Percentiles rank a stretch among this genome's conserved stretches.
Evolutionary conservation across 2,329 filamentous ascomycete genomes (phyloP).

Genomic region (Neonectria faginata): DNA sequence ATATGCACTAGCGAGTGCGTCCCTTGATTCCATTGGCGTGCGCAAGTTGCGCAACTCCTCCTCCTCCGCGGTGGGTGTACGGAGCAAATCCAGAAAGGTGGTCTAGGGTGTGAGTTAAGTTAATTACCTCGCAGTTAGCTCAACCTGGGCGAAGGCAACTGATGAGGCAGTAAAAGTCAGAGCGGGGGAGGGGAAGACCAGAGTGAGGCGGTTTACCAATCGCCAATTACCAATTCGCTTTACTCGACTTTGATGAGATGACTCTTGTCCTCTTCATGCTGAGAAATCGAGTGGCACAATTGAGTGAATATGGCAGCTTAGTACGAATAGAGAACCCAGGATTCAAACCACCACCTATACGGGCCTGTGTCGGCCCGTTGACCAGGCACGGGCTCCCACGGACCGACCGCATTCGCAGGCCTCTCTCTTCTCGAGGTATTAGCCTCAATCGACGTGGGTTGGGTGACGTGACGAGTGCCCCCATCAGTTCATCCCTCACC

Average conservation of each 20-base stretch:
- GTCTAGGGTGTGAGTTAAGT: background rate
- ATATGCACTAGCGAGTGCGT: conserved; percentile 13
- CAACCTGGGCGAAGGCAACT: conserved; percentile 10
- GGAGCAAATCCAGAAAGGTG: conserved; percentile 2
- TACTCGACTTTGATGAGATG: conserved; percentile 13
- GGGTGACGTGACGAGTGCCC: conserved; percentile 4
- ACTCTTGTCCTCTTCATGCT: conserved; percentile 21
- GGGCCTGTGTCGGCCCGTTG: conserved; percentile 41
- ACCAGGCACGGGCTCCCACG: conserved; percentile 40
- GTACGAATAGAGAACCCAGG: conserved; percentile 2
- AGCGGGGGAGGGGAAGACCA: background rate
- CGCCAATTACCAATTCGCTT: conserved; percentile 1
- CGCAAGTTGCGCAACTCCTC: conserved; percentile 1
- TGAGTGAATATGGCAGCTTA: background rate
- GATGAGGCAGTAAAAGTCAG: conserved; percentile 2
- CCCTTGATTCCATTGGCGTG: conserved; percentile 1
- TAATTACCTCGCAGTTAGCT: conserved; percentile 4
- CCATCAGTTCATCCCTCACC: conserved; percentile 29
- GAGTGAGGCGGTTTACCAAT: conserved; percentile 16
- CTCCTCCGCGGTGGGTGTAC: conserved; percentile 18
- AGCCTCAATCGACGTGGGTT: background rate
- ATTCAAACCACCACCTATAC: conserved; percentile 26
- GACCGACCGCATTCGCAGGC: conserved; percentile 42
- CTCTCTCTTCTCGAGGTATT: background rate
- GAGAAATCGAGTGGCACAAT: conserved; percentile 22